Percentiles rank a stretch among this genome's conserved stretches.
Conservation (phyloP, 371 early-diverging fungal genomes). For the Sanchytrium tribonematis region DNA sequence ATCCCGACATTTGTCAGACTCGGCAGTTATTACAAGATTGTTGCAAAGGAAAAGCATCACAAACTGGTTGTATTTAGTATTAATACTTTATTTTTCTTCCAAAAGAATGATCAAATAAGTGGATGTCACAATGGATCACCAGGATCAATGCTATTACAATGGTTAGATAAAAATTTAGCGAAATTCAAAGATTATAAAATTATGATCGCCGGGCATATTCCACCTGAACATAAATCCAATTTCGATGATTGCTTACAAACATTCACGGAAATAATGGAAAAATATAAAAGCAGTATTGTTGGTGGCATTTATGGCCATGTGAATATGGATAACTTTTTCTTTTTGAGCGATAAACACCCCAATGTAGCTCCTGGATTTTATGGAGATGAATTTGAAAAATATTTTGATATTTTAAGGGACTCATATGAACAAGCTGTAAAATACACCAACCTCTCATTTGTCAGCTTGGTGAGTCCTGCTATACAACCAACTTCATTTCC, state of each 20-base stretch:
- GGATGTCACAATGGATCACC: constrained; percentile 29
- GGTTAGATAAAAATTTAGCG: constrained; percentile 29
- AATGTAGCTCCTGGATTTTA: background rate
- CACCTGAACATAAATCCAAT: constrained; percentile 34
- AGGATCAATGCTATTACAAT: constrained; percentile 32
- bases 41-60: constrained; percentile 17
- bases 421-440: constrained; percentile 3
- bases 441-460: constrained; percentile 8
- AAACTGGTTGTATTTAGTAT: constrained; percentile 23
- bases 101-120: constrained; percentile 29
- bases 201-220: constrained; percentile 43
- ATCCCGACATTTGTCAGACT: constrained; percentile 23
- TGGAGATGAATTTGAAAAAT: background rate
- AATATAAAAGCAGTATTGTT: constrained; percentile 27
- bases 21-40: constrained; percentile 31
- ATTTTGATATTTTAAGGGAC: background rate
- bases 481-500: constrained; percentile 45
- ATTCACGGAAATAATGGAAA: constrained; percentile 26
- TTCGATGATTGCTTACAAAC: constrained; percentile 24
- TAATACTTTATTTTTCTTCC: constrained; percentile 40
- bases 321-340: constrained; percentile 43
- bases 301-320: constrained; percentile 50
- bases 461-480: constrained; percentile 23
- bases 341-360: constrained; percentile 13
- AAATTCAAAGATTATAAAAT: constrained; percentile 13